These are phyloP conservation scores for Patellifolia procumbens DNA, from an alignment of 179 eudicot species.

Conservation along the genomic window DNA sequence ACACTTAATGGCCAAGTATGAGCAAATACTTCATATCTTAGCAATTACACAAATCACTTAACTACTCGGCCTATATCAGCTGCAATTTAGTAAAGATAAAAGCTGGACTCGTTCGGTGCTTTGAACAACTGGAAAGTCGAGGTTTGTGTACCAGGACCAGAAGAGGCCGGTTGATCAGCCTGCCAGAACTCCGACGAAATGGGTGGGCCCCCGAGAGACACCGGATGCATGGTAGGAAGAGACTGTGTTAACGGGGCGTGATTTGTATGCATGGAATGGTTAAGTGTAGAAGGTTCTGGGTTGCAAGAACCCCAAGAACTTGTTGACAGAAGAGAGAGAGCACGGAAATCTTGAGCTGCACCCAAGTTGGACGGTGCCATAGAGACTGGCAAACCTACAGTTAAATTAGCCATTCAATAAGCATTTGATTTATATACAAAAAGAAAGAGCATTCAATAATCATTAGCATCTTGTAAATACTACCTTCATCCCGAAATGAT, in stretches of 20 bases:
- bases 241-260: constrained; percentile 27
- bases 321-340: constrained; percentile 99
- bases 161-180: constrained; percentile 31
- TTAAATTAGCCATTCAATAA: background rate
- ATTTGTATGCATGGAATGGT: constrained; percentile 38
- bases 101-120: constrained; percentile 51
- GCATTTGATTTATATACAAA: background rate
- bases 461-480: background rate
- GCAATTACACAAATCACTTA: background rate
- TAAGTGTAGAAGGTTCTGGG: constrained; percentile 36
- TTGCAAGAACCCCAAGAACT: constrained; percentile 63
- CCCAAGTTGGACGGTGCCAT: constrained; percentile 50
- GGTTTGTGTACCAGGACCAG: constrained; percentile 26
- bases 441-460: background rate
- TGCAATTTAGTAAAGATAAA: constrained; percentile 37
- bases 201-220: constrained; percentile 42
- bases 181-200: constrained; percentile 57
- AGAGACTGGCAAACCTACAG: constrained; percentile 57
- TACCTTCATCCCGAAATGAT: no score
- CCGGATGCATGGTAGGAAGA: constrained; percentile 36
- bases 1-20: constrained; percentile 18
- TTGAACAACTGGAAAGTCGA: constrained; percentile 51
- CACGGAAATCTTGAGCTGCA: constrained; percentile 69
- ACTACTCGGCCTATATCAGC: constrained; percentile 1
- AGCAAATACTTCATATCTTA: background rate